Percentiles rank a stretch among this genome's conserved stretches.
Conservation (phyloP, 345 rosid species). For the Eucalyptus grandis region DNA sequence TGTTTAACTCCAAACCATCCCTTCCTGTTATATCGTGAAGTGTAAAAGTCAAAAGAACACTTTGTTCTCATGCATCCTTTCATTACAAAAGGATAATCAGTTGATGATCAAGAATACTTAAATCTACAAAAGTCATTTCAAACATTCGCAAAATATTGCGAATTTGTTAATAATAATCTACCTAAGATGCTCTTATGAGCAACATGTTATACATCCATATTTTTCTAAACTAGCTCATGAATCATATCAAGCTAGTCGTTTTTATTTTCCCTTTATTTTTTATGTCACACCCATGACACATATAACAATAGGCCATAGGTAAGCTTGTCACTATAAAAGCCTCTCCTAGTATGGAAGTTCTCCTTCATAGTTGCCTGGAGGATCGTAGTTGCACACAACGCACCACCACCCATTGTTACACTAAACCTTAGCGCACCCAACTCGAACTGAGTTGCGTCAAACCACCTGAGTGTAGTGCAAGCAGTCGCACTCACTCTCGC, state of each 20-base stretch:
- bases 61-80: too few relatives aligned
- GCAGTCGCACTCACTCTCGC: too few relatives aligned
- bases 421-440: conserved; percentile 8
- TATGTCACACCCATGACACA: neutral
- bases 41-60: too few relatives aligned
- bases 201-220: neutral
- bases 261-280: neutral
- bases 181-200: neutral
- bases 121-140: neutral
- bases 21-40: too few relatives aligned
- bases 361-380: neutral
- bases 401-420: conserved; percentile 9
- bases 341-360: neutral
- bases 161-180: neutral
- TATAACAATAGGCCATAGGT: neutral
- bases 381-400: conserved; percentile 3
- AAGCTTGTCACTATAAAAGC: neutral
- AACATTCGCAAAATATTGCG: neutral
- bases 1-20: neutral
- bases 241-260: neutral
- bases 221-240: neutral
- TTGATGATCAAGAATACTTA: neutral
- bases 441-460: neutral
- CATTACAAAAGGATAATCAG: too few relatives aligned
- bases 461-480: too few relatives aligned